Conservation (phyloP, 2,329 filamentous ascomycete species). For the Diplodia intermedia region DNA sequence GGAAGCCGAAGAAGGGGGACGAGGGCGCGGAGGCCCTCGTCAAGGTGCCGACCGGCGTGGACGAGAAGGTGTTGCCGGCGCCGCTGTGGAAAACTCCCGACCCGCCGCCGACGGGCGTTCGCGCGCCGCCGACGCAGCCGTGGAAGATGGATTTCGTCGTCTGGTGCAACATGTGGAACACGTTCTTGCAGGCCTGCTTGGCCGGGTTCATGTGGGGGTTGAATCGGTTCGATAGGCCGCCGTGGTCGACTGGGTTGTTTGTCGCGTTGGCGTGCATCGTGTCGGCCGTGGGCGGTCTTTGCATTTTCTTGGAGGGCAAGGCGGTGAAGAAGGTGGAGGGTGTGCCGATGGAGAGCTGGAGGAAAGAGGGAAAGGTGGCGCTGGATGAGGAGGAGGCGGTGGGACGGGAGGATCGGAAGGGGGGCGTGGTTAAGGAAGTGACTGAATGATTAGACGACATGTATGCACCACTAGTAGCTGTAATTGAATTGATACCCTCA, state of each 20-base stretch:
- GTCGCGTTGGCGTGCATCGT: constrained; percentile 76
- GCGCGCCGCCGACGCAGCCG: constrained; percentile 68
- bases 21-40: neutral
- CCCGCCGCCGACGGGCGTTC: constrained; percentile 72
- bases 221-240: constrained; percentile 74
- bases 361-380: neutral
- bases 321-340: constrained; percentile 48
- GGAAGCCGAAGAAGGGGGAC: constrained; percentile 40
- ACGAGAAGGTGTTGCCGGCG: constrained; percentile 64
- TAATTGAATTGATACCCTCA: neutral
- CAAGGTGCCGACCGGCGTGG: constrained; percentile 43
- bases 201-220: constrained; percentile 84
- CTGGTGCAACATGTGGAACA: constrained; percentile 81
- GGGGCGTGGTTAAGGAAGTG: neutral
- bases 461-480: neutral
- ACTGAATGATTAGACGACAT: neutral
- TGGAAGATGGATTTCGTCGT: constrained; percentile 85
- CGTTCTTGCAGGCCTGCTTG: constrained; percentile 75
- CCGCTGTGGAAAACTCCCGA: constrained; percentile 69
- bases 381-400: constrained; percentile 5
- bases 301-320: constrained; percentile 74
- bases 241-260: constrained; percentile 81
- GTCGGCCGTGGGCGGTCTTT: constrained; percentile 70
- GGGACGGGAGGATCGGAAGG: neutral
- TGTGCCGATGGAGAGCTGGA: constrained; percentile 27